phyloP scores from a whole-genome alignment of 2,329 filamentous ascomycete species.

The Parascedosporium putredinis region DNA sequence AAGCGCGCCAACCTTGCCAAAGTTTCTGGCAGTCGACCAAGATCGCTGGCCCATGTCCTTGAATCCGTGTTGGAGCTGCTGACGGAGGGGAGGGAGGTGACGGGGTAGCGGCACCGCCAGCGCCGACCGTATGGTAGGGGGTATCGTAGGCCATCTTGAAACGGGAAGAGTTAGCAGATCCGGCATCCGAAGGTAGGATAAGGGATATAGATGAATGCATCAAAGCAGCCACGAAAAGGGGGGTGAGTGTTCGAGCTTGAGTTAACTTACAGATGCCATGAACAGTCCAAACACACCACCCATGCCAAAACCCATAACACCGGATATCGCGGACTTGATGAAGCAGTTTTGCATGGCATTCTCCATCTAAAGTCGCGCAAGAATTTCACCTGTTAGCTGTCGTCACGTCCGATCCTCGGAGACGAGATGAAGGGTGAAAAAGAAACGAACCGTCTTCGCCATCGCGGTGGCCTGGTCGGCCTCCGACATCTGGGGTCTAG shows the following conservation, averaged over 20 bases:
- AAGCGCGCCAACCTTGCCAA: slow-evolving; percentile 83
- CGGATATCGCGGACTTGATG: slow-evolving; percentile 79
- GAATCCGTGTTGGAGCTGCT: slow-evolving; percentile 79
- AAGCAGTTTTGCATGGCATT: slow-evolving; percentile 83
- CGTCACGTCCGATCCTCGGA: too few relatives aligned
- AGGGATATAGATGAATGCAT: too few relatives aligned
- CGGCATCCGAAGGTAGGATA: too few relatives aligned
- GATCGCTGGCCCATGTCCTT: slow-evolving; percentile 89
- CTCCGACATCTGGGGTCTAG: not conserved
- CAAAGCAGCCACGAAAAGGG: not conserved
- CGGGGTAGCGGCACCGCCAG: slow-evolving; percentile 25
- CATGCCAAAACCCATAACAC: slow-evolving; percentile 87
- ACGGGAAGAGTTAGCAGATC: not conserved
- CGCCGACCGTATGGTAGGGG: slow-evolving; percentile 51
- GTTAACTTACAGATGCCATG: slow-evolving; percentile 75
- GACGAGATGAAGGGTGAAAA: too few relatives aligned
- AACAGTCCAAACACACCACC: slow-evolving; percentile 93
- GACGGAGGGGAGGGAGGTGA: slow-evolving; percentile 59
- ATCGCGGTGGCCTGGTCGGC: slow-evolving; percentile 13
- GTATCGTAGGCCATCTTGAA: slow-evolving; percentile 95
- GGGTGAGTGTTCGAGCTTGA: slow-evolving; percentile 6
- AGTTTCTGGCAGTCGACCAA: slow-evolving; percentile 81
- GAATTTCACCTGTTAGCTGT: not conserved
- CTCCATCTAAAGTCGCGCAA: slow-evolving; percentile 54
- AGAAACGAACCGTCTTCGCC: slow-evolving; percentile 11